Evolutionary conservation across 2,329 filamentous ascomycete genomes (phyloP).

Genomic region (Aspergillus hortae): DNA sequence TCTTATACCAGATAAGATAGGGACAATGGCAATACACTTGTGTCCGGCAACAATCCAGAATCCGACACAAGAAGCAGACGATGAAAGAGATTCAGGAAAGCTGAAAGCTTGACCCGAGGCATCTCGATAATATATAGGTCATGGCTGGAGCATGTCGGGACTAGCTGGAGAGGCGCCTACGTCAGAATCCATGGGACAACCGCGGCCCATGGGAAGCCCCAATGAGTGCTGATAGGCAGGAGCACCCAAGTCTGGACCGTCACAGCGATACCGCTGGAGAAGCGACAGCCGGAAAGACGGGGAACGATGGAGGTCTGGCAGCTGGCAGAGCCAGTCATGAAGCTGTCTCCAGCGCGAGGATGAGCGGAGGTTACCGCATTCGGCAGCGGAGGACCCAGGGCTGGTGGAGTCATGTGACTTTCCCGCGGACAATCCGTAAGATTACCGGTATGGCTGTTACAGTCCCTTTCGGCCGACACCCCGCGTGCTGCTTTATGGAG

Average conservation of each 20-base stretch:
- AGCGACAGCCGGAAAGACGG: background rate
- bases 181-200: conserved; percentile 17
- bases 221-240: conserved; percentile 1
- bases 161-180: conserved; percentile 8
- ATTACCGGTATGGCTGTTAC: background rate
- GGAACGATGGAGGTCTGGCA: conserved; percentile 4
- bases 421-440: conserved; percentile 18
- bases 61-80: background rate
- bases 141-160: conserved; percentile 5
- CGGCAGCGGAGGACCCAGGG: background rate
- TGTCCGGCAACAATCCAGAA: background rate
- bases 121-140: conserved; percentile 1
- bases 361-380: conserved; percentile 14
- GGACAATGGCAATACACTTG: background rate
- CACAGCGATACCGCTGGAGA: background rate
- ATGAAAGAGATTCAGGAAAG: background rate
- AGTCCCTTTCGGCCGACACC: conserved; percentile 14
- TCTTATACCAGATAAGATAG: conserved; percentile 1
- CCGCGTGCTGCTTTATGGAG: background rate
- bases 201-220: conserved; percentile 20
- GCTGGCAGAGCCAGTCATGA: conserved; percentile 8
- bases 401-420: conserved; percentile 13
- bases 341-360: conserved; percentile 5
- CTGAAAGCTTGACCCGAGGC: background rate
- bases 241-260: background rate